Conservation (phyloP, 2,329 filamentous ascomycete genomes). For the Triangularia verruculosa region DNA sequence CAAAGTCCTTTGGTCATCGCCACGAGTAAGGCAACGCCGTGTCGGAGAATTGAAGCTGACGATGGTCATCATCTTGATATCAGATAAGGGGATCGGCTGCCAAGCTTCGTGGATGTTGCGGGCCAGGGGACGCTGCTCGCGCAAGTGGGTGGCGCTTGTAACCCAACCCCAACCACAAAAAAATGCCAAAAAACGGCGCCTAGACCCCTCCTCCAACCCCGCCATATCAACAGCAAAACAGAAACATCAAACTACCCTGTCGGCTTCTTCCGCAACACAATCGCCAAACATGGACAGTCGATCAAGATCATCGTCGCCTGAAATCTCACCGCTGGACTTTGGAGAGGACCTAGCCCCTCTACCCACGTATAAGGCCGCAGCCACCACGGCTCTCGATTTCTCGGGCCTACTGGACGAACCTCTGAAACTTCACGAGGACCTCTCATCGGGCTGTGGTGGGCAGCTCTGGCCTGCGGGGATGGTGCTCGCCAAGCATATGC, state of each 20-base stretch:
- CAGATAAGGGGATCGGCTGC: background rate
- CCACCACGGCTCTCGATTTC: slow-evolving; percentile 58
- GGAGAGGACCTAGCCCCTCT: slow-evolving; percentile 58
- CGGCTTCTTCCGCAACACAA: background rate
- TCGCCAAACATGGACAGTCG: slow-evolving; percentile 11
- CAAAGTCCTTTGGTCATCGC: background rate
- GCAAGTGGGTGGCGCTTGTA: background rate
- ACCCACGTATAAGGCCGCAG: slow-evolving; percentile 55
- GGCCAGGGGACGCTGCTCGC: background rate
- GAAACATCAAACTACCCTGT: background rate
- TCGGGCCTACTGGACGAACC: slow-evolving; percentile 68
- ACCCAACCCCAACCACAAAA: slow-evolving; percentile 1
- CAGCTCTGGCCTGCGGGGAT: slow-evolving; percentile 94
- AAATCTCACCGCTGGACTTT: slow-evolving; percentile 49
- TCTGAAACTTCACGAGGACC: slow-evolving; percentile 78
- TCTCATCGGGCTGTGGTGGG: slow-evolving; percentile 84
- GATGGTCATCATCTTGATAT: background rate
- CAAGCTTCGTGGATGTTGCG: background rate
- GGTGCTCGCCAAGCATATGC: slow-evolving; percentile 80
- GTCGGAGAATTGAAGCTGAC: background rate
- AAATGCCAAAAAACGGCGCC: background rate
- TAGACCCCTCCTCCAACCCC: background rate
- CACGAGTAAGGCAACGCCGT: background rate
- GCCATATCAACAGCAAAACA: background rate
- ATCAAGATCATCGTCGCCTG: slow-evolving; percentile 43